Evolutionary conservation across 495 filamentous ascomycete species (phyloP), one percentile per base, ranked within the genome.

Genomic region (Neurospora sp.): DNA sequence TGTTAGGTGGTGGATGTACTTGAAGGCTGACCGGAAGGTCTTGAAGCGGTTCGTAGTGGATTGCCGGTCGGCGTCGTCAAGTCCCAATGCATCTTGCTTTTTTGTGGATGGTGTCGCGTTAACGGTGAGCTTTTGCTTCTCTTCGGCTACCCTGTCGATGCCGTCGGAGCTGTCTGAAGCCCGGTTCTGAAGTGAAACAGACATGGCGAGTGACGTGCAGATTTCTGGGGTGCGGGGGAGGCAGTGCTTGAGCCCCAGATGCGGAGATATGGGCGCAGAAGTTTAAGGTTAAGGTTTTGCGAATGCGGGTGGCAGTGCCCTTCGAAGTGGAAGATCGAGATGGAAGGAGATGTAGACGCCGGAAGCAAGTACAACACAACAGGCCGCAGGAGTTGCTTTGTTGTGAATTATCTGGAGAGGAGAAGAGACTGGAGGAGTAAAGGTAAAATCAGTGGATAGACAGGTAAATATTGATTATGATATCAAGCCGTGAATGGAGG

Each of bases 1-100:
- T 5, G 83, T 89, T 48, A 90, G 80, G 77, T 88, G 82, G 71
- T 82, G 80, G 39, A 90, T 83, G 74, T 88, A 86, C 70, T 86
- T 85, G 81, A 88, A 89, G 20, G 88, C 82, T 69, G 82, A 81
- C 79, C 86, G 81, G 74, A 89, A 87, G 18, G 82, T 86, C 78
- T 85, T 86, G 81, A 84, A 84, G 38, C 87, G 83, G 73, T 87
- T 87, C 8, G 87, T 83, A 10, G 84, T 85, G 22, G 83, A 86
- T 3, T 86, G 82, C 39, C 84, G 84, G 77, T 87, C 81, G 37
- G 74, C 38, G 6, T n/a, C 42, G 46, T 73, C 69, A 7, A 77
- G 65, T 18, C 40, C 72, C 27, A 74, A 20, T 10, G 69, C 53
- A 41, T 70, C 69, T 46, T 31, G 37, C 39, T 53, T 40, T 73